Evolutionary conservation across 441 rosid genomes (phyloP).

Genomic region (Populus hybrid): DNA sequence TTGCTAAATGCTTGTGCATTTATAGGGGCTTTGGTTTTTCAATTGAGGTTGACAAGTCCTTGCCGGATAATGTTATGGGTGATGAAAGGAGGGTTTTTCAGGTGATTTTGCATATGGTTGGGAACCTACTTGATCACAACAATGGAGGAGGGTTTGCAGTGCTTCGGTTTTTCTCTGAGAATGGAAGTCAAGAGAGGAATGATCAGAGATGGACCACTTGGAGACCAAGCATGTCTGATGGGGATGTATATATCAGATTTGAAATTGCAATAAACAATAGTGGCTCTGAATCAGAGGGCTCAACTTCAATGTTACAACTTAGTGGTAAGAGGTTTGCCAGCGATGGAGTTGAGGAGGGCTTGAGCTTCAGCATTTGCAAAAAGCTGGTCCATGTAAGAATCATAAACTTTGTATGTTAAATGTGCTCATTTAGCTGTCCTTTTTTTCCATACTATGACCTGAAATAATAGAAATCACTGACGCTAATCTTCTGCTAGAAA

Average conservation of each 20-base stretch:
- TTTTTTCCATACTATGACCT: neutral
- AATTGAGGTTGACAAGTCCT: slow-evolving; percentile 58
- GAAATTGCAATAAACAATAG: slow-evolving; percentile 48
- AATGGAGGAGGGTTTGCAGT: slow-evolving; percentile 41
- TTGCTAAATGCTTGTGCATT: slow-evolving; percentile 73
- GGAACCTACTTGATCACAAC: slow-evolving; percentile 54
- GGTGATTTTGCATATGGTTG: slow-evolving; percentile 83
- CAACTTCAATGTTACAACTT: slow-evolving; percentile 39
- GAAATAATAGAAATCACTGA: neutral
- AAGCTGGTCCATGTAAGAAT: slow-evolving; percentile 55
- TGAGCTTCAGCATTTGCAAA: slow-evolving; percentile 90
- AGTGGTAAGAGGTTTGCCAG: slow-evolving; percentile 44
- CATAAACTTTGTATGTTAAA: neutral
- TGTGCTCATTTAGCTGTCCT: neutral
- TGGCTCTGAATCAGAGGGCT: slow-evolving; percentile 37
- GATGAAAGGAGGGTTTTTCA: slow-evolving; percentile 83
- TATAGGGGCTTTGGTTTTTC: slow-evolving; percentile 57
- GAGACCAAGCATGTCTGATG: slow-evolving; percentile 55
- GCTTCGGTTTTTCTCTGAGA: slow-evolving; percentile 48
- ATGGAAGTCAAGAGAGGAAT: slow-evolving; percentile 64
- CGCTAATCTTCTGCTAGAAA: neutral
- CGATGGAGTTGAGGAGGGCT: slow-evolving; percentile 52
- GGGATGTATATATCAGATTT: slow-evolving; percentile 61
- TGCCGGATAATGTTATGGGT: slow-evolving; percentile 75
- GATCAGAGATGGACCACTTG: slow-evolving; percentile 76